phyloP scores from a whole-genome alignment of 1,284 basidiomycete species.

The Ustilago curta region DNA sequence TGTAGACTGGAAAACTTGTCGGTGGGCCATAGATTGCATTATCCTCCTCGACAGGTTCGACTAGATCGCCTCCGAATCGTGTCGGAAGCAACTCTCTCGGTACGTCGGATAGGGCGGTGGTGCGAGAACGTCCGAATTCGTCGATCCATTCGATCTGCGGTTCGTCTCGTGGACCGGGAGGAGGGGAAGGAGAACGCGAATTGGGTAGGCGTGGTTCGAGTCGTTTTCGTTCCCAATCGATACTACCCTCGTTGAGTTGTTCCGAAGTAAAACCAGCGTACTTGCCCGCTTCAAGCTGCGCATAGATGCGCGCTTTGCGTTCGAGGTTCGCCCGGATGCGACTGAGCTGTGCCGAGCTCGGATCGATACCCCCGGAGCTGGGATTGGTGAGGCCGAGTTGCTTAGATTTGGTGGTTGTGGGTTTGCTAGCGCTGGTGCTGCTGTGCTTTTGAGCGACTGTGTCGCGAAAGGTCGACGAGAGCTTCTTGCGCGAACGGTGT shows the following conservation, averaged over 20 bases:
- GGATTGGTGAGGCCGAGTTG: too few species aligned
- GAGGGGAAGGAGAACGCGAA: slow-evolving; percentile 28
- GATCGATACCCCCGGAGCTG: neutral
- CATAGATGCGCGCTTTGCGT: slow-evolving; percentile 84
- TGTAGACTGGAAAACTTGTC: slow-evolving; percentile 83
- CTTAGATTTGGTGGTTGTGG: neutral
- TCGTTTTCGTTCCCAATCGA: slow-evolving; percentile 78
- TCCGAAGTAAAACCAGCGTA: slow-evolving; percentile 76
- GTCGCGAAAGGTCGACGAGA: slow-evolving; percentile 19
- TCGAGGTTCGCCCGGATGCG: slow-evolving; percentile 76
- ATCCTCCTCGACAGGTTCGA: neutral
- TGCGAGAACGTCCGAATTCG: slow-evolving; percentile 83
- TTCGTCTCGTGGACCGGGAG: slow-evolving; percentile 31
- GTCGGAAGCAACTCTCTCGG: slow-evolving; percentile 75
- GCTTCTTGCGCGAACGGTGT: slow-evolving; percentile 7
- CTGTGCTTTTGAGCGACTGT: neutral
- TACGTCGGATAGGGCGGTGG: slow-evolving; percentile 78
- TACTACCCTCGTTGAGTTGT: slow-evolving; percentile 77
- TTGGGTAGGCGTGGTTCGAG: slow-evolving; percentile 45
- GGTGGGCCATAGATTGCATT: slow-evolving; percentile 55
- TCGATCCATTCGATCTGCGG: slow-evolving; percentile 82
- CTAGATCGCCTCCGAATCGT: slow-evolving; percentile 67
- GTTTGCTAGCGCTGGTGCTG: neutral
- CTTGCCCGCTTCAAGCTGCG: slow-evolving; percentile 82
- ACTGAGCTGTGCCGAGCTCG: slow-evolving; percentile 71